Base-by-base conservation (phyloP, 2,329 filamentous ascomycete species). In the Herpotrichia juniperi region DNA sequence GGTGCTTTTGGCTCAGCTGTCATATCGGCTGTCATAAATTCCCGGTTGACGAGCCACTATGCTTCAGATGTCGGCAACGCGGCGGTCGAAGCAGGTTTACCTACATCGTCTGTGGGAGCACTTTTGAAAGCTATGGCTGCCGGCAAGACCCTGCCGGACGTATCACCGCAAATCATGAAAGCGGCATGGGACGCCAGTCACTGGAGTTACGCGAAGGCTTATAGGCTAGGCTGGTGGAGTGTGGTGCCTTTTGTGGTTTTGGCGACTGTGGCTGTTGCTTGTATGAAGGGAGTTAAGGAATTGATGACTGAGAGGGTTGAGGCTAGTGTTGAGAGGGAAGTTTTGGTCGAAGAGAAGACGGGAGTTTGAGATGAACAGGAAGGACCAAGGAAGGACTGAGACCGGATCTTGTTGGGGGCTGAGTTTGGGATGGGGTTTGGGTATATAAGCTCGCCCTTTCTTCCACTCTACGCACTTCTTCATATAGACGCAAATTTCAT, bases 1-100 rank as follows among this genome's bases (percentile, higher is more conserved):
- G 67, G 68, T 34, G 64, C 67, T 0, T 69, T 71, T 34, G 67
- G 66, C 7, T 65, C 65, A 0, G 68, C 68, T 4, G 65, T 69
- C 43, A 64, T 70, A 30, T 61, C 63, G 32, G 67, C 66, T 5
- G 58, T 71, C 11, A 57, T 71, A 9, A 67, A 68, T 16, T 59
- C 60, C 1, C 54, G 56, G 7, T 26, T 71, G 2, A 57, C 53
- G 1, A 56, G 60, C 2, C 57, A 69, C 37, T 66, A 64, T 10
- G 54, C 55, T 1, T 30, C 40, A 0, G 64, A 65, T 11, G 59
- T 69, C 2, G 46, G 57, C 1, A 54, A 53, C 22, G 67, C 66
- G 0, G 67, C 66, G 0, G 52, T 61, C 8, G 46, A 46, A 1
- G 66, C 66, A 0, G 67, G 67, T 0, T 46, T 70, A 0, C 67